phyloP scores from a whole-genome alignment of 495 filamentous ascomycete species.

The Aspergillus saccharolyticus region DNA sequence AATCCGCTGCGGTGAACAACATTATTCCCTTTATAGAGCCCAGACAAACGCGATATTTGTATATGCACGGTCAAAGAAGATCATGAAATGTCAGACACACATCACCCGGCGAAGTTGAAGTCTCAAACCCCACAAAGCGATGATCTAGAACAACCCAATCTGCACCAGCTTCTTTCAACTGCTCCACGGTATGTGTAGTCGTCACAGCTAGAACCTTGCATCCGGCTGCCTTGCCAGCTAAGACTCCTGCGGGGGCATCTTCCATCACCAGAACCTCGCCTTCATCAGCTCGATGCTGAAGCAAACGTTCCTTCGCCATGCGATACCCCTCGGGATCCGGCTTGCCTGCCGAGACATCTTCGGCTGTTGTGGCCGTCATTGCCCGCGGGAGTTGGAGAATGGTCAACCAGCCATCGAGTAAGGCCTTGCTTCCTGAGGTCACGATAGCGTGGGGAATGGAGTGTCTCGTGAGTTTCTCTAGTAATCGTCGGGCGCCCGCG shows the following conservation, averaged over 20 bases:
- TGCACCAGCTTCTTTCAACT: slow-evolving; percentile 59
- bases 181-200: slow-evolving; percentile 65
- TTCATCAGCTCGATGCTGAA: neutral
- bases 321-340: slow-evolving; percentile 69
- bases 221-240: slow-evolving; percentile 69
- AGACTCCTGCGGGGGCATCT: slow-evolving; percentile 75
- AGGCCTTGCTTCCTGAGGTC: slow-evolving; percentile 68
- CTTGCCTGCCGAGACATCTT: slow-evolving; percentile 72
- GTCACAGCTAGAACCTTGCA: slow-evolving; percentile 71
- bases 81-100: neutral
- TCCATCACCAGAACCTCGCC: slow-evolving; percentile 66
- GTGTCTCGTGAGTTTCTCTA: slow-evolving; percentile 45
- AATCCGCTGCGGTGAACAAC: no score
- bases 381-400: slow-evolving; percentile 64
- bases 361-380: slow-evolving; percentile 56
- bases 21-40: no score
- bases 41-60: no score
- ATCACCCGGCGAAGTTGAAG: neutral
- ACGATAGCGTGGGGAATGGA: slow-evolving; percentile 67
- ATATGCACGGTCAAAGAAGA: neutral
- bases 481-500: slow-evolving; percentile 51
- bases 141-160: slow-evolving; percentile 57
- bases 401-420: slow-evolving; percentile 70
- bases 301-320: slow-evolving; percentile 5
- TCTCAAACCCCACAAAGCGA: neutral